Base-by-base conservation (phyloP, 768 basidiomycete genomes). In the Russula lepida region DNA sequence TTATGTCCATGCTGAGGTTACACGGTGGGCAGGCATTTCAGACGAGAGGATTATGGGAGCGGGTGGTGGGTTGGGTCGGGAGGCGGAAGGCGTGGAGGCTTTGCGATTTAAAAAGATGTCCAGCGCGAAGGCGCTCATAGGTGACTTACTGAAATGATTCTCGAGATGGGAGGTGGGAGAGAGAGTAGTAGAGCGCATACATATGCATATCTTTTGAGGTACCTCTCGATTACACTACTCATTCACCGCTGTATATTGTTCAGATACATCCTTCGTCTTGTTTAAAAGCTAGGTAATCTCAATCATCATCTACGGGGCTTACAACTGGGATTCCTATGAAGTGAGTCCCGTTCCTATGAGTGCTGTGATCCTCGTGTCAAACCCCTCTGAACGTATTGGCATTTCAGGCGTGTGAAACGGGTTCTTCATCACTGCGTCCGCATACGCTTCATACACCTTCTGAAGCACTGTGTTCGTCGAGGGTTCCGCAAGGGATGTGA, bases 381-480 rank as follows among this genome's bases (percentile, higher is more conserved):
- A 98, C 19, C 83, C 84, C 67, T 93, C 91, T 47, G 80, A 92
- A 50, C 97, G 84, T 66, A 98, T 94, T 2, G 97, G 97, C 95
- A 98, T 99, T 72, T 98, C 97, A n/a, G 89, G 90, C 6, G 93
- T 95, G 73, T 98, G 93, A 74, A 99, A 99, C 0, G 97, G 97
- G 70, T 98, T 98, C 78, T 98, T 98, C 92, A 98, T 95, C 57
- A 94, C 94, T 1, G 89, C 85, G 70, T 98, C 97, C 0, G 95
- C 81, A 71, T 98, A 99, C 21, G 82, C 84, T 71, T 98, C 93
- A 73, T 98, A 98, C 50, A 93, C 85, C 71, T 85, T 90, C 68
- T 88, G 86, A 43, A 99, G 76, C 23, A 88, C 77, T 3, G 81
- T 68, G 23, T 85, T 92, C 35, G 89, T 84, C 1, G 81, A 81